These are phyloP conservation scores for Pseudopediastrum boryanum DNA, from an alignment of 139 green algal species.

Conservation along the genomic window DNA sequence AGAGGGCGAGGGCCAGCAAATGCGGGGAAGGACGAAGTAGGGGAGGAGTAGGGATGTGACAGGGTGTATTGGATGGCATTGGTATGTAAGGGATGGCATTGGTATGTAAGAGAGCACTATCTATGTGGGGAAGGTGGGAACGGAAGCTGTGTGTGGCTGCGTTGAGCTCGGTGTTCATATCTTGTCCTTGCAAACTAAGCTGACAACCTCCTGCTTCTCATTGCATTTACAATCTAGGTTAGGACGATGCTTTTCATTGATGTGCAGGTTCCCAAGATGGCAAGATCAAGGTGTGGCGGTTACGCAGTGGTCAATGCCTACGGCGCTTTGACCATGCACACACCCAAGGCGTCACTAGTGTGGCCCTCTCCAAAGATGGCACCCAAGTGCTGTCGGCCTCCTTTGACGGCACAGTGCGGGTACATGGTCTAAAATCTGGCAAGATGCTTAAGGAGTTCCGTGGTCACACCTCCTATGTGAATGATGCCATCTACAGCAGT, in stretches of 20 bases:
- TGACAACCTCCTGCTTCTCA: too few species aligned
- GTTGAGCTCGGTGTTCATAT: too few species aligned
- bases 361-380: conserved; percentile 87
- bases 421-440: conserved; percentile 97
- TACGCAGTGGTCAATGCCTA: conserved; percentile 92
- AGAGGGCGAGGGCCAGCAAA: too few species aligned
- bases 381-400: conserved; percentile 89
- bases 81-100: too few species aligned
- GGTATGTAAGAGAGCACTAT: too few species aligned
- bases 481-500: conserved; percentile 78
- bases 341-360: conserved; percentile 85
- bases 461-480: conserved; percentile 94
- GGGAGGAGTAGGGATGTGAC: too few species aligned
- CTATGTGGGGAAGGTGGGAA: too few species aligned
- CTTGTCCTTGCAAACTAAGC: too few species aligned
- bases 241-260: not conserved
- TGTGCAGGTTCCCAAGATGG: conserved; percentile 74
- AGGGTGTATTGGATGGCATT: too few species aligned
- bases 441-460: conserved; percentile 97
- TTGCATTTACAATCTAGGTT: not conserved
- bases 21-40: too few species aligned
- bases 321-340: conserved; percentile 90
- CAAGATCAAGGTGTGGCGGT: conserved; percentile 94
- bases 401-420: conserved; percentile 86
- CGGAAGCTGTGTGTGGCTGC: too few species aligned